Evolutionary conservation across 2,329 filamentous ascomycete genomes (phyloP), one percentile per base, ranked within the genome.

Genomic region (Fusarium torreyae): DNA sequence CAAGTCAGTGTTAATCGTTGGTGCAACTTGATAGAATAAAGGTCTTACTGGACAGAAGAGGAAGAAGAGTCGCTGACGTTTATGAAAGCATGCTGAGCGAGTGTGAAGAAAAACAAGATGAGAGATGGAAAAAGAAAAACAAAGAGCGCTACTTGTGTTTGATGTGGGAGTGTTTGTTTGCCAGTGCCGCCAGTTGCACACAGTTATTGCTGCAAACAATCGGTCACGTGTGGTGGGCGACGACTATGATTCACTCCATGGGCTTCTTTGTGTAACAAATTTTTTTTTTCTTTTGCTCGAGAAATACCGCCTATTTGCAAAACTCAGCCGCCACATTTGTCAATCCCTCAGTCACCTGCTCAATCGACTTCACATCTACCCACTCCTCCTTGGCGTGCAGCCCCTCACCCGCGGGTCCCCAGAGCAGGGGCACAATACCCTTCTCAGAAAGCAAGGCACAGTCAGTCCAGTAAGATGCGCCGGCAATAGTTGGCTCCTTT

Each of bases 371-470:
- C 3, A 81, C 76, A 22, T 83, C 79, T 0, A 84, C 84, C 80
- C 81, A 86, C 73, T 88, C 85, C 57, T 84, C 81, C 50, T 83
- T 84, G 2, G 77, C 78, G 68, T 88, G 84, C 6, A 87, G 64
- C 0, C 86, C 86, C n/a, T 81, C 79, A 0, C 84, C 85, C 10
- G 71, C 74, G 0, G 84, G 84, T 0, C 85, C 84, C 71, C 81
- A 86, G 1, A 87, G 76, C 17, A 87, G 74, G 0, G 80, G 74
- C 0, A 84, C 80, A 28, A 87, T 83, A 0, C 83, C 85, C 15
- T 74, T 76, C 18, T 81, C 77, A 1, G 78, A 76, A 1, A 87
- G 65, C 14, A 87, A 70, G 3, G 85, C 85, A n/a, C 81, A 83
- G 69, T 87, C 84, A 1, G 83, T 84, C 86, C 85, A 87, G 63